phyloP scores from a whole-genome alignment of 1,139 yeast genomes.

The Saccharomyces hybrid region DNA sequence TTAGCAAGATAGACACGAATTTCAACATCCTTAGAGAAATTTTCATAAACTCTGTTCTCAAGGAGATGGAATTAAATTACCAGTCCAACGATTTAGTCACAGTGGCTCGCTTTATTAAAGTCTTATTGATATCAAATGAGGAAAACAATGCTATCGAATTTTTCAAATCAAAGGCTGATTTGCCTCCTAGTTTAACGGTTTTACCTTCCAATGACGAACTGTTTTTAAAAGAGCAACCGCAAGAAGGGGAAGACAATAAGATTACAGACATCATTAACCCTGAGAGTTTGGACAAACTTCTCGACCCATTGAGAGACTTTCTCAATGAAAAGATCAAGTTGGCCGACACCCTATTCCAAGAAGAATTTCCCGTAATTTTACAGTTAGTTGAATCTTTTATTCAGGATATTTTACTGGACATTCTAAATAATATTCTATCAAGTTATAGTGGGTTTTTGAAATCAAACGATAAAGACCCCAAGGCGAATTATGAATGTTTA shows the following conservation, averaged over 20 bases:
- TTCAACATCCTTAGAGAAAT: constrained; percentile 41
- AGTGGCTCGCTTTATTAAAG: constrained; percentile 34
- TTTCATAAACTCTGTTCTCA: constrained; percentile 63
- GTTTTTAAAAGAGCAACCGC: neutral
- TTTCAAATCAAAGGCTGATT: constrained; percentile 41
- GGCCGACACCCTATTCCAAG: constrained; percentile 32
- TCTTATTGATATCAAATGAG: constrained; percentile 36
- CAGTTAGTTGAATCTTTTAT: constrained; percentile 39
- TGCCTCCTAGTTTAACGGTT: constrained; percentile 27
- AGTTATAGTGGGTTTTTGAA: constrained; percentile 11
- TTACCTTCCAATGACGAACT: constrained; percentile 24
- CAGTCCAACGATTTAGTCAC: constrained; percentile 42
- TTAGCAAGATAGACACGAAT: constrained; percentile 16
- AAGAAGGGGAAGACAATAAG: neutral
- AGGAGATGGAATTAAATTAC: constrained; percentile 60
- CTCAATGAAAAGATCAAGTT: constrained; percentile 31
- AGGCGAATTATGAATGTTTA: constrained; percentile 16
- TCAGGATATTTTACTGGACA: constrained; percentile 41
- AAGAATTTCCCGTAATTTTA: constrained; percentile 32
- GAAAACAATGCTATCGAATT: constrained; percentile 41
- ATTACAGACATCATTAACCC: neutral
- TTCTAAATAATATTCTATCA: constrained; percentile 14
- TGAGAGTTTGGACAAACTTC: constrained; percentile 14
- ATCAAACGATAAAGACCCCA: constrained; percentile 8
- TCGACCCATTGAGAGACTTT: neutral